Evolutionary conservation across 495 filamentous ascomycete species (phyloP).

Genomic region (Neurospora sp.): DNA sequence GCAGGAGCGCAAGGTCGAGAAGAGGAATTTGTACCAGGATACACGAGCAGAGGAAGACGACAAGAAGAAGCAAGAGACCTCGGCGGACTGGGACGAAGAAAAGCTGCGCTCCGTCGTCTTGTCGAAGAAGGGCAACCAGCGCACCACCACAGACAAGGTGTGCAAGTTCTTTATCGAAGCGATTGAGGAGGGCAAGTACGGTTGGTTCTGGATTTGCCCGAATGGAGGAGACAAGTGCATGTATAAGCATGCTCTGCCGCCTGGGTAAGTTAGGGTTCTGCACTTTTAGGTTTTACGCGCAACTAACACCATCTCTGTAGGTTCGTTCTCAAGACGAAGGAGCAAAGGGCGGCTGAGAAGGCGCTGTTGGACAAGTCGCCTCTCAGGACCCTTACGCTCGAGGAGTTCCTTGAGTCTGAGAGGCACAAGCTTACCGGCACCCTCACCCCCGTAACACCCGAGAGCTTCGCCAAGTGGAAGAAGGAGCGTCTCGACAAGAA

Average conservation of each 20-base stretch:
- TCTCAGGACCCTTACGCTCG: slow-evolving; percentile 84
- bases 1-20: slow-evolving; percentile 81
- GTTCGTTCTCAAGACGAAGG: slow-evolving; percentile 95
- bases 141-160: slow-evolving; percentile 93
- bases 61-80: slow-evolving; percentile 84
- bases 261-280: slow-evolving; percentile 53
- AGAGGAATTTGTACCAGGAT: slow-evolving; percentile 88
- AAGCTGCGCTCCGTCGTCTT: slow-evolving; percentile 83
- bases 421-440: slow-evolving; percentile 85
- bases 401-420: slow-evolving; percentile 95
- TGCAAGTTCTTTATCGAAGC: slow-evolving; percentile 99
- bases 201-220: slow-evolving; percentile 98
- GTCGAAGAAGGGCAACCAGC: slow-evolving; percentile 94
- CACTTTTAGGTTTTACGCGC: background rate
- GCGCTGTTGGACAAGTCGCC: slow-evolving; percentile 96
- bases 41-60: slow-evolving; percentile 64
- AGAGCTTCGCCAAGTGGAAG: slow-evolving; percentile 94
- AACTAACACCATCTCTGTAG: slow-evolving; percentile 35
- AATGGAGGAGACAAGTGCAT: slow-evolving; percentile 97
- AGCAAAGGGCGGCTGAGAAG: slow-evolving; percentile 92
- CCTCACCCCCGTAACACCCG: slow-evolving; percentile 84
- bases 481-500: slow-evolving; percentile 90
- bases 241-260: slow-evolving; percentile 91
- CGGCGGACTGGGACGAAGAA: slow-evolving; percentile 95
- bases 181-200: slow-evolving; percentile 96